phyloP scores from a whole-genome alignment of 2,329 filamentous ascomycete species.

The Penicillium sp. region DNA sequence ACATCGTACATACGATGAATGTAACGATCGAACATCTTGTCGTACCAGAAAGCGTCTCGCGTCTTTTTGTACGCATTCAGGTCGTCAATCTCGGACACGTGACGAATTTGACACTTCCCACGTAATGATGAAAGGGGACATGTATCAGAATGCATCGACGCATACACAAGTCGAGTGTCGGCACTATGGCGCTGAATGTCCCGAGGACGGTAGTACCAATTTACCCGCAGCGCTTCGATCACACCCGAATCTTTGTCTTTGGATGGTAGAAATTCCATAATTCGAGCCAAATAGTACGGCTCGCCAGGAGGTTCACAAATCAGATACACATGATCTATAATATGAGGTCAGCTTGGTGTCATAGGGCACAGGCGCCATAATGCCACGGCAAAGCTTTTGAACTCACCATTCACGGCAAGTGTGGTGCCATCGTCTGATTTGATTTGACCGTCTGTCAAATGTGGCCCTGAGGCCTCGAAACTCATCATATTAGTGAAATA shows the following conservation, averaged over 20 bases:
- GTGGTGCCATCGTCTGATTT: constrained; percentile 88
- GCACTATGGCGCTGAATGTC: constrained; percentile 91
- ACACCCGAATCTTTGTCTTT: constrained; percentile 73
- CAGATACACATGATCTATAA: constrained; percentile 82
- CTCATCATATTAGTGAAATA: constrained; percentile 82
- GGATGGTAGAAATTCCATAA: constrained; percentile 94
- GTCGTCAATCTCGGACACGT: constrained; percentile 81
- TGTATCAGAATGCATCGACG: constrained; percentile 97
- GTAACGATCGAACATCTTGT: constrained; percentile 96
- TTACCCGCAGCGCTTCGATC: constrained; percentile 86
- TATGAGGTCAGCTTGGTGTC: neutral
- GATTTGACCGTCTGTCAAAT: constrained; percentile 75
- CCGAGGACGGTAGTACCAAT: constrained; percentile 97
- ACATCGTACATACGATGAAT: constrained; percentile 98
- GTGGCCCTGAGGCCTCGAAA: constrained; percentile 73
- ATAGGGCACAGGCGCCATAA: neutral
- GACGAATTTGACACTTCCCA: constrained; percentile 88
- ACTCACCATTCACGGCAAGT: constrained; percentile 81
- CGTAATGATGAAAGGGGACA: constrained; percentile 89
- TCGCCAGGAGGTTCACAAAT: constrained; percentile 97
- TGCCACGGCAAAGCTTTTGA: neutral
- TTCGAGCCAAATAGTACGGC: constrained; percentile 94
- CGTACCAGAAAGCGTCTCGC: constrained; percentile 92
- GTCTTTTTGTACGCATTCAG: constrained; percentile 82
- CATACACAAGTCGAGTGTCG: constrained; percentile 89